These are phyloP conservation scores for Lasiodiplodia hormozganensis DNA, from an alignment of 2,329 filamentous ascomycete genomes.

Conservation along the genomic window DNA sequence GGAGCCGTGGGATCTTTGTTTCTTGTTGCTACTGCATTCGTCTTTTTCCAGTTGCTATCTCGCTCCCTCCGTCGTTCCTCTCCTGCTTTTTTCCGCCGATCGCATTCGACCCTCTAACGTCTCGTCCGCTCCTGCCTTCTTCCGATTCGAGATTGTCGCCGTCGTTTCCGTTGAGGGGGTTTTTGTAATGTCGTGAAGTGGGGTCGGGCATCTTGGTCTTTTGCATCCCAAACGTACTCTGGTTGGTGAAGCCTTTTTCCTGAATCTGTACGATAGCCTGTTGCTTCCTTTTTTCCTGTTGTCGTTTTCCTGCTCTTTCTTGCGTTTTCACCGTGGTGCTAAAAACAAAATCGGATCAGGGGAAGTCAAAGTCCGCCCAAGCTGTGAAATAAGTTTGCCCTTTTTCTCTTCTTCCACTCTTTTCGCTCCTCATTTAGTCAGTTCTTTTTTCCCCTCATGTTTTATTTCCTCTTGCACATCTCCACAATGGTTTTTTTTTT, in stretches of 20 bases:
- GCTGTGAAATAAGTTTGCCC: slow-evolving; percentile 11
- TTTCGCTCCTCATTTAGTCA: neutral
- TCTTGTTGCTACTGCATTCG: slow-evolving; percentile 13
- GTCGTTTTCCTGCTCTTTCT: neutral
- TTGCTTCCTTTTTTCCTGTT: neutral
- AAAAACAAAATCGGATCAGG: neutral
- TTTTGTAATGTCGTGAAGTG: neutral
- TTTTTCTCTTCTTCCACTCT: neutral
- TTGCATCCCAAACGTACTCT: neutral
- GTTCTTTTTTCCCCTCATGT: neutral
- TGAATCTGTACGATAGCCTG: slow-evolving; percentile 13
- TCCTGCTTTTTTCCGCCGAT: neutral
- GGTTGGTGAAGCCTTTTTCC: slow-evolving; percentile 5
- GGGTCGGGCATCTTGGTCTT: neutral
- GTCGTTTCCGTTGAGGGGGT: neutral
- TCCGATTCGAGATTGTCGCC: neutral
- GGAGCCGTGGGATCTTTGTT: slow-evolving; percentile 9
- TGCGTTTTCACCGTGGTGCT: neutral
- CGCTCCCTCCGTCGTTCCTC: neutral
- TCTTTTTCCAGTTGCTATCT: slow-evolving; percentile 5
- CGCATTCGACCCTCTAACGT: neutral
- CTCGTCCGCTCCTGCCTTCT: neutral
- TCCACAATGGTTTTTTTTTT: neutral
- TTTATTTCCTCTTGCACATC: neutral
- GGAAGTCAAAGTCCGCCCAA: neutral